Conservation (phyloP, 2,329 filamentous ascomycete genomes). For the Pseudocercospora cruenta region DNA sequence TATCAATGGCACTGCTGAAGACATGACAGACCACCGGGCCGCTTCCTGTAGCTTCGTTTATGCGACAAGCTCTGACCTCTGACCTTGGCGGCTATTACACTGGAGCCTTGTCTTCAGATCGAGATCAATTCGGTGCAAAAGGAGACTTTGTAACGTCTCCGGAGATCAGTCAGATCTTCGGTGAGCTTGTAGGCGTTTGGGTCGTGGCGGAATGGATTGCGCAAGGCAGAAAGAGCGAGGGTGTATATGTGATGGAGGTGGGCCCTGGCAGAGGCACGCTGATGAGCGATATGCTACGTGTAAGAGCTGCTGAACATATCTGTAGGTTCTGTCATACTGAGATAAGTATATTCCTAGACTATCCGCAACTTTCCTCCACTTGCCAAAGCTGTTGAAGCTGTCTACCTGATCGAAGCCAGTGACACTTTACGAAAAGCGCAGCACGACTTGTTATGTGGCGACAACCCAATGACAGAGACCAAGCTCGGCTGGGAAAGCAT, state of each 20-base stretch:
- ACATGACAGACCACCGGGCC: constrained; percentile 74
- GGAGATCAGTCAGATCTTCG: constrained; percentile 96
- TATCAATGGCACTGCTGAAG: constrained; percentile 12
- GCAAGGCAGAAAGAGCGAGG: constrained; percentile 73
- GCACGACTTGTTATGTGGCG: constrained; percentile 78
- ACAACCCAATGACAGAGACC: constrained; percentile 68
- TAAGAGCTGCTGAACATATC: constrained; percentile 48
- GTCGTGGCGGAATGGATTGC: constrained; percentile 95
- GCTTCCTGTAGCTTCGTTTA: constrained; percentile 88
- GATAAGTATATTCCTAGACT: constrained; percentile 58
- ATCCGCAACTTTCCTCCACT: constrained; percentile 81
- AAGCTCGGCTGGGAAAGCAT: constrained; percentile 73
- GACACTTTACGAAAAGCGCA: constrained; percentile 75
- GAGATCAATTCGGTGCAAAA: constrained; percentile 87
- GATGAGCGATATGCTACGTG: constrained; percentile 94
- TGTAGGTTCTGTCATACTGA: constrained; percentile 16
- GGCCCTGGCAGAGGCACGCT: constrained; percentile 92
- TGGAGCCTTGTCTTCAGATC: constrained; percentile 61
- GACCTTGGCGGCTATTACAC: constrained; percentile 95
- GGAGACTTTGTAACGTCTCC: constrained; percentile 97
- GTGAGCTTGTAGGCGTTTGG: constrained; percentile 92
- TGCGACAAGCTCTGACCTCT: constrained; percentile 97
- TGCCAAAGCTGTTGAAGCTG: constrained; percentile 74
- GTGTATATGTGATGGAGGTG: constrained; percentile 89
- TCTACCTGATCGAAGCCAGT: constrained; percentile 96